These are phyloP conservation scores for Chloropicon primus DNA, from an alignment of 139 green algal species.

Conservation along the genomic window DNA sequence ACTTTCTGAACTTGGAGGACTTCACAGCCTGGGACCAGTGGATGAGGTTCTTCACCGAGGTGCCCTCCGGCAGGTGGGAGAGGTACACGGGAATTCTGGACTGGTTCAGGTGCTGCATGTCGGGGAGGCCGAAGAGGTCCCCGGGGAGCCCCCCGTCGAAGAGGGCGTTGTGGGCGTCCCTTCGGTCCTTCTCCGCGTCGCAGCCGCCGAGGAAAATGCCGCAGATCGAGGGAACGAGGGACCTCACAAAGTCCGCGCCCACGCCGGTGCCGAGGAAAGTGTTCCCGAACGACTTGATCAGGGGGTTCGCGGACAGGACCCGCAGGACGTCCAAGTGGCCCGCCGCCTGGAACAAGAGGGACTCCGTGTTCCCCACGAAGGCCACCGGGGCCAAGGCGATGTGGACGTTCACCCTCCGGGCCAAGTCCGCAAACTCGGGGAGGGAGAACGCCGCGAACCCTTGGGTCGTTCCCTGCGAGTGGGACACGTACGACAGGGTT, in stretches of 20 bases:
- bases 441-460: constrained; percentile 39
- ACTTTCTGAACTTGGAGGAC: neutral
- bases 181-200: neutral
- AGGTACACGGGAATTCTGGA: constrained; percentile 5
- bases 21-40: constrained; percentile 12
- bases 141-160: neutral
- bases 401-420: constrained; percentile 26
- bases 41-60: constrained; percentile 12
- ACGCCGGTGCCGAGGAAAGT: neutral
- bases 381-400: constrained; percentile 46
- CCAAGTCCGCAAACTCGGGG: constrained; percentile 18
- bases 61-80: constrained; percentile 7
- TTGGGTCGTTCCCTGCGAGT: constrained; percentile 48
- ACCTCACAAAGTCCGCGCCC: neutral
- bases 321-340: neutral
- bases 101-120: constrained; percentile 11
- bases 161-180: neutral
- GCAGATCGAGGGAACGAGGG: neutral
- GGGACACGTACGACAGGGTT: neutral
- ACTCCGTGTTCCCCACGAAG: constrained; percentile 28
- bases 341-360: neutral
- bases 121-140: neutral
- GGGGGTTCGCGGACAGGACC: neutral
- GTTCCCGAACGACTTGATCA: neutral
- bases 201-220: neutral